These are phyloP conservation scores for Candida arabinofermentans DNA, from an alignment of 805 yeast genomes.

Conservation along the genomic window DNA sequence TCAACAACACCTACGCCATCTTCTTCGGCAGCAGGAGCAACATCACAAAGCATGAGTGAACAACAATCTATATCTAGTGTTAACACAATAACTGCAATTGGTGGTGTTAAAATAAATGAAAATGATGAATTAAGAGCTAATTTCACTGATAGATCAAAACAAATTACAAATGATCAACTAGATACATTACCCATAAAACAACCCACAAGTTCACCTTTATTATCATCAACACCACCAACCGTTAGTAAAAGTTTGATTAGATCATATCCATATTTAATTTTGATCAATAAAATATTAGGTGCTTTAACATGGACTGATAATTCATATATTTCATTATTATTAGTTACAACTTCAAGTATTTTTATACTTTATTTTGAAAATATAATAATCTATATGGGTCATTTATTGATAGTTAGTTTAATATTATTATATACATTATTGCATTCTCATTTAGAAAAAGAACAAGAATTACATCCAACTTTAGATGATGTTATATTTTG, in stretches of 20 bases:
- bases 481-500: conserved; percentile 81
- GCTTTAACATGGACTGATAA: conserved; percentile 90
- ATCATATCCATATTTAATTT: conserved; percentile 80
- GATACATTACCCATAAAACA: conserved; percentile 7
- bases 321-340: conserved; percentile 65
- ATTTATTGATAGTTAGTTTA: conserved; percentile 60
- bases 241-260: conserved; percentile 78
- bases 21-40: neutral
- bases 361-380: conserved; percentile 73
- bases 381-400: conserved; percentile 80
- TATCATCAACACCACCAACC: conserved; percentile 86
- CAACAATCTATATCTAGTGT: conserved; percentile 7
- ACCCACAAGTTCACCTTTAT: conserved; percentile 71
- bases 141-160: conserved; percentile 35
- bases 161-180: conserved; percentile 2
- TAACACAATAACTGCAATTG: conserved; percentile 19
- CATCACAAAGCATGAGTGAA: neutral
- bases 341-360: conserved; percentile 51
- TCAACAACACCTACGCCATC: too few species aligned
- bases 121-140: conserved; percentile 35
- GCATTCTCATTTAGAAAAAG: conserved; percentile 51
- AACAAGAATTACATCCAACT: conserved; percentile 67
- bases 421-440: conserved; percentile 58
- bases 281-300: conserved; percentile 65
- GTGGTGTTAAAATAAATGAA: conserved; percentile 28